phyloP scores from a whole-genome alignment of 768 basidiomycete species.

The Clitopilus passeckerianus region DNA sequence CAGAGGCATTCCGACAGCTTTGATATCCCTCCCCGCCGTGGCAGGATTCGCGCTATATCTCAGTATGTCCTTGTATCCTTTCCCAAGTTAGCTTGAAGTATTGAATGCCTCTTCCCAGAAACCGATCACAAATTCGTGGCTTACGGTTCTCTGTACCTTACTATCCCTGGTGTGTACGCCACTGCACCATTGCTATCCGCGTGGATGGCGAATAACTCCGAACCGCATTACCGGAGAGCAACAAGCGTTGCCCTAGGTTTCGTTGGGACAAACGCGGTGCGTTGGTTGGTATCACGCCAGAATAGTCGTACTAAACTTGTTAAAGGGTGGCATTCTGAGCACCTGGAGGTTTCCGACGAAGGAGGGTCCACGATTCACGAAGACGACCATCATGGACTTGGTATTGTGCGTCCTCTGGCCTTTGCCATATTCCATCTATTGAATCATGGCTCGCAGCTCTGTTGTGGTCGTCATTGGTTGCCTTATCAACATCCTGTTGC shows the following conservation, averaged over 20 bases:
- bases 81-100: neutral
- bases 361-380: conserved; percentile 29
- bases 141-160: conserved; percentile 44
- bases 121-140: conserved; percentile 22
- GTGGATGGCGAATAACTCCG: conserved; percentile 48
- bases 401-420: conserved; percentile 20
- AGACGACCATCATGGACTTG: conserved; percentile 31
- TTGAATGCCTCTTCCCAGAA: neutral
- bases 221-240: conserved; percentile 42
- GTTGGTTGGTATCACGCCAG: neutral
- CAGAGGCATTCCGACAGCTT: conserved; percentile 21
- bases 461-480: conserved; percentile 18
- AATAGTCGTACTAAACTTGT: neutral
- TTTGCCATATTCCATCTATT: neutral
- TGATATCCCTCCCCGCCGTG: conserved; percentile 25
- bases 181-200: conserved; percentile 33
- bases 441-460: conserved; percentile 13
- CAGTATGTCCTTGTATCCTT: conserved; percentile 15
- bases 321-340: conserved; percentile 32
- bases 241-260: conserved; percentile 39
- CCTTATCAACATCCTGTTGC: conserved; percentile 19
- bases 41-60: conserved; percentile 34
- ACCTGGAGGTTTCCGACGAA: conserved; percentile 35
- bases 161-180: conserved; percentile 34
- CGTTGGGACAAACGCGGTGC: conserved; percentile 31